Evolutionary conservation across 108 stramenopile species (phyloP).

Genomic region (Nitzschia sp.): DNA sequence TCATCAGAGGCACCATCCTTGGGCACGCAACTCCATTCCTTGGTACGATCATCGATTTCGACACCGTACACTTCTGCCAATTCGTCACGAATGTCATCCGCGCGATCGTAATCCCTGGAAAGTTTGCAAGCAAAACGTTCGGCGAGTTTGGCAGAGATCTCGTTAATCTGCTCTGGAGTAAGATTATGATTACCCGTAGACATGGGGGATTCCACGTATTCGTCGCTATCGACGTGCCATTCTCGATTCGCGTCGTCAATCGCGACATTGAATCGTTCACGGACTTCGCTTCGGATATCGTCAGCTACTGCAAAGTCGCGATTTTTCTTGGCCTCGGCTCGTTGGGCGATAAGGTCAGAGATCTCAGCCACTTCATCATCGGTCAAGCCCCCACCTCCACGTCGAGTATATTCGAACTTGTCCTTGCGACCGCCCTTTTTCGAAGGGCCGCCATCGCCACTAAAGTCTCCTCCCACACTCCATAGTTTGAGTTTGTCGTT

Average conservation of each 20-base stretch:
- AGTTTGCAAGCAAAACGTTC: constrained; percentile 42
- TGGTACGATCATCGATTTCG: constrained; percentile 50
- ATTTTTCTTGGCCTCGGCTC: constrained; percentile 46
- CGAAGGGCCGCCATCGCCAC: constrained; percentile 1
- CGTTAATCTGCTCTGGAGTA: not conserved
- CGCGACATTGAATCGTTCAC: constrained; percentile 38
- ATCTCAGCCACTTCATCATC: constrained; percentile 39
- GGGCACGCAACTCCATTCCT: constrained; percentile 46
- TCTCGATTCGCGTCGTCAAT: constrained; percentile 56
- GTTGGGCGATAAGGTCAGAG: constrained; percentile 30
- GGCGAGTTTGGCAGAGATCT: constrained; percentile 5
- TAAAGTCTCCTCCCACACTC: constrained; percentile 57
- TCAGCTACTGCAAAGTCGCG: constrained; percentile 59
- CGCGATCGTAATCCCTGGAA: constrained; percentile 50
- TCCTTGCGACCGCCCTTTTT: too few relatives aligned
- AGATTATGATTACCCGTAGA: not conserved
- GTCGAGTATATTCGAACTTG: constrained; percentile 16
- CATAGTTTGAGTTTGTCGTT: constrained; percentile 54
- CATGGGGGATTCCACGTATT: constrained; percentile 3
- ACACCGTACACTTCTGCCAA: constrained; percentile 46
- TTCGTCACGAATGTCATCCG: constrained; percentile 61
- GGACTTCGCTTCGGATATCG: constrained; percentile 55
- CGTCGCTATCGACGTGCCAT: constrained; percentile 39
- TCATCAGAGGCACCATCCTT: not conserved
- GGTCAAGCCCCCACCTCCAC: constrained; percentile 46